phyloP scores from a whole-genome alignment of 495 filamentous ascomycete species.

The Talaromyces stipitatus region DNA sequence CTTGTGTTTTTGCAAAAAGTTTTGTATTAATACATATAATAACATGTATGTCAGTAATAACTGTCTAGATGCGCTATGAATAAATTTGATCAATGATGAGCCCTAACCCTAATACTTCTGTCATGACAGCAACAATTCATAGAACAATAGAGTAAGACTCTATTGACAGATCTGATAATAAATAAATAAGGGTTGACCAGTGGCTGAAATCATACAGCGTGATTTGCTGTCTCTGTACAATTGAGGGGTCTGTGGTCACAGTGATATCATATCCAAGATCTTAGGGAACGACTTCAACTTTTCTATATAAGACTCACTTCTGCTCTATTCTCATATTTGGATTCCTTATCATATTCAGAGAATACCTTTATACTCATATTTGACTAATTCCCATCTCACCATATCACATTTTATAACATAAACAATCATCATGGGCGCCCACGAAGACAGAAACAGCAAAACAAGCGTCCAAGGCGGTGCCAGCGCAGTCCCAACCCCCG shows the following conservation, averaged over 20 bases:
- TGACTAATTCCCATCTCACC: not conserved
- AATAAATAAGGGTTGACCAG: too few relatives aligned
- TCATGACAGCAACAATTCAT: not conserved
- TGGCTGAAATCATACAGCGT: too few relatives aligned
- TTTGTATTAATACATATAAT: not conserved
- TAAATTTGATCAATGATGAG: not conserved
- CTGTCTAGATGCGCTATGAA: too few relatives aligned
- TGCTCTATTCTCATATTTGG: not conserved
- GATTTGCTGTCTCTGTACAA: too few relatives aligned
- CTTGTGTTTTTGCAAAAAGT: not conserved
- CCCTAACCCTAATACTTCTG: not conserved
- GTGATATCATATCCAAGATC: slow-evolving; percentile 5
- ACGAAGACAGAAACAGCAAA: slow-evolving; percentile 1
- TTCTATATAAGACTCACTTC: not conserved
- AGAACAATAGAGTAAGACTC: too few relatives aligned
- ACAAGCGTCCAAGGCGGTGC: slow-evolving; percentile 15
- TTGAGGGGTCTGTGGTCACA: not conserved
- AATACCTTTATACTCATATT: not conserved
- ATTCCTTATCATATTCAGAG: not conserved
- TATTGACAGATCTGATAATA: too few relatives aligned
- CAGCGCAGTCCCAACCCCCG: slow-evolving; percentile 22
- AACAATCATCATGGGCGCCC: not conserved
- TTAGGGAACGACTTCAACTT: not conserved
- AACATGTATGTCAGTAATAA: not conserved
- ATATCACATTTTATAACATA: not conserved